A percentile compares a stretch with the other conserved stretches of the same genome.
These are phyloP conservation scores for Bipolaris bicolor DNA, from an alignment of 2,329 filamentous ascomycete species.

Conservation along the genomic window DNA sequence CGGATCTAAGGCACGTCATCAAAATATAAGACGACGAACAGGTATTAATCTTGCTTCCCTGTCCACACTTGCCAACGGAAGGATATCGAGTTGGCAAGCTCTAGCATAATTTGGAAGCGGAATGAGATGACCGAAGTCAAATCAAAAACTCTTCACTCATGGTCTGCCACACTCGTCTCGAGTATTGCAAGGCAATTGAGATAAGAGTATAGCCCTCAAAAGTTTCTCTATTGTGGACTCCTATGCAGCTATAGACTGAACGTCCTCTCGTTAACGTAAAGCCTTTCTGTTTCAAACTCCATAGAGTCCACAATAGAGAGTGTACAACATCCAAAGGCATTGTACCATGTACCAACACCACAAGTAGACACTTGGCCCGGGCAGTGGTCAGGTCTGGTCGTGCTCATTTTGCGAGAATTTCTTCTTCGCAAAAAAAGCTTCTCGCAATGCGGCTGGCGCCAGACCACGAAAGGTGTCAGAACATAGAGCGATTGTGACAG, in stretches of 20 bases:
- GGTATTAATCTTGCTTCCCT: slow-evolving; percentile 48
- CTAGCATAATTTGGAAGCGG: slow-evolving; percentile 52
- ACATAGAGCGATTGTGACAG: not conserved
- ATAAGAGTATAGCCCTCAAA: slow-evolving; percentile 17
- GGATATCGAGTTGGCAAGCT: slow-evolving; percentile 48
- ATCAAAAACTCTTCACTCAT: not conserved
- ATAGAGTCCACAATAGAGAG: not conserved
- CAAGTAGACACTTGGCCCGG: not conserved
- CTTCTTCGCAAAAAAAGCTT: not conserved
- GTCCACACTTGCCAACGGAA: slow-evolving; percentile 52
- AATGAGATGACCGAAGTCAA: slow-evolving; percentile 13
- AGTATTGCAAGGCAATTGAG: slow-evolving; percentile 11
- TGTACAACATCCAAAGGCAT: slow-evolving; percentile 7
- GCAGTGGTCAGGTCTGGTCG: slow-evolving; percentile 25
- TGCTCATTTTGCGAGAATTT: slow-evolving; percentile 2
- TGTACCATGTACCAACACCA: slow-evolving; percentile 8
- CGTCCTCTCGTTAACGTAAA: slow-evolving; percentile 7
- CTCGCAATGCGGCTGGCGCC: not conserved
- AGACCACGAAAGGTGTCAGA: not conserved
- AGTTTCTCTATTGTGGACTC: not conserved
- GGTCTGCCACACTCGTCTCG: not conserved
- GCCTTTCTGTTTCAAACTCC: not conserved
- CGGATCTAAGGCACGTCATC: slow-evolving; percentile 38
- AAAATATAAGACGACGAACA: slow-evolving; percentile 34
- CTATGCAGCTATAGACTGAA: slow-evolving; percentile 2